A percentile compares a stretch with the other conserved stretches of the same genome.
These are phyloP conservation scores for Juncus inflexus DNA, from an alignment of 176 grass and related monocot species.

Conservation along the genomic window DNA sequence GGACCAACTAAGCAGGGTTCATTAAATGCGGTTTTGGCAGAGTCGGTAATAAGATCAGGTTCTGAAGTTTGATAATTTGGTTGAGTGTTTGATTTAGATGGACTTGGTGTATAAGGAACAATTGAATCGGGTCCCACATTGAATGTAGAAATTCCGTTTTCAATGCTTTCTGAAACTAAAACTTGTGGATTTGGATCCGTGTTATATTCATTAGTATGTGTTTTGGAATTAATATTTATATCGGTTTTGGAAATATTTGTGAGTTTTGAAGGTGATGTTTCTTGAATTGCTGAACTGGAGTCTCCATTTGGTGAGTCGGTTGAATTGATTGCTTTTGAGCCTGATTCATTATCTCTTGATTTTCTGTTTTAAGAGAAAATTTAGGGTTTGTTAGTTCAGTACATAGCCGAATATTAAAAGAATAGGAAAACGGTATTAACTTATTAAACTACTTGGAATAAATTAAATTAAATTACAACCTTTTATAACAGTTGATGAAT, in stretches of 20 bases:
- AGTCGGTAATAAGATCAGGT: too few relatives aligned
- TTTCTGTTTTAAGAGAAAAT: constrained; percentile 15
- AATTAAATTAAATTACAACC: neutral
- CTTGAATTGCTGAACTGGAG: constrained; percentile 7
- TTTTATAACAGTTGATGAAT: constrained; percentile 18
- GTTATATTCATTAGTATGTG: neutral
- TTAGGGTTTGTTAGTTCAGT: neutral
- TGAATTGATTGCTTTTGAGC: constrained; percentile 5
- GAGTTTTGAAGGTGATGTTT: constrained; percentile 9
- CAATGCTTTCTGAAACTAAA: too few relatives aligned
- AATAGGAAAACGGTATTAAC: too few relatives aligned
- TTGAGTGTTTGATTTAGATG: neutral
- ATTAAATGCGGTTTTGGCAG: too few relatives aligned
- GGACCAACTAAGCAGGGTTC: too few relatives aligned
- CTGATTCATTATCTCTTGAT: neutral
- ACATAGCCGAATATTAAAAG: too few relatives aligned
- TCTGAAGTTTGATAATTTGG: too few relatives aligned
- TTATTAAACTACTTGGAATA: too few relatives aligned
- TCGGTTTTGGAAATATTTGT: neutral
- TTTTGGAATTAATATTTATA: constrained; percentile 17
- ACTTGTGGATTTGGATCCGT: too few relatives aligned
- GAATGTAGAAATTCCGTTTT: neutral
- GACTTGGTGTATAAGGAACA: constrained; percentile 7
- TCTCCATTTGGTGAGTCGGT: constrained; percentile 17
- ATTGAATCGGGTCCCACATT: constrained; percentile 3